Conservation (phyloP, 2,329 filamentous ascomycete genomes). For the Colletotrichum acutatum region DNA sequence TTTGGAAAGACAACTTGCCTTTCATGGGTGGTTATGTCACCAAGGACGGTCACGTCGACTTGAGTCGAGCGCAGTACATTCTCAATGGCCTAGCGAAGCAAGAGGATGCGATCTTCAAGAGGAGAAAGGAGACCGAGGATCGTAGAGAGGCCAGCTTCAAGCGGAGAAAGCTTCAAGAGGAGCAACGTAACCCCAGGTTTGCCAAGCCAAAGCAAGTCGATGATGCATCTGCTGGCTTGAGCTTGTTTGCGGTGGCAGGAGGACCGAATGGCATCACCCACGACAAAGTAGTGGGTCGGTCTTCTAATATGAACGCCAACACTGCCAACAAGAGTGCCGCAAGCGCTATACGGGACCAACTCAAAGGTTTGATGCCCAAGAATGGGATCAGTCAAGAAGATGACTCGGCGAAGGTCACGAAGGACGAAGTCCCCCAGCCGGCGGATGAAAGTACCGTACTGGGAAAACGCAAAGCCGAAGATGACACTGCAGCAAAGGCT, state of each 20-base stretch:
- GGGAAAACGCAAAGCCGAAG: constrained; percentile 81
- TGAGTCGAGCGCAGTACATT: constrained; percentile 88
- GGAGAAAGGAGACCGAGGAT: constrained; percentile 87
- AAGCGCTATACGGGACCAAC: constrained; percentile 83
- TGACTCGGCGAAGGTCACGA: constrained; percentile 37
- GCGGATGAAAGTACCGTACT: constrained; percentile 59
- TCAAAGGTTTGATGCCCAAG: constrained; percentile 63
- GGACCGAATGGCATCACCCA: constrained; percentile 75
- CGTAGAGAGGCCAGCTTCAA: constrained; percentile 83
- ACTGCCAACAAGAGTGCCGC: constrained; percentile 94
- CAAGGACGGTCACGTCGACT: constrained; percentile 91
- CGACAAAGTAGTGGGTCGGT: constrained; percentile 76
- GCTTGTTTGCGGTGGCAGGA: constrained; percentile 45
- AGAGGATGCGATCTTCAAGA: constrained; percentile 92
- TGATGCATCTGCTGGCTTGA: constrained; percentile 37
- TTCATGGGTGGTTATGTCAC: constrained; percentile 96
- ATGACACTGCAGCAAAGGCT: constrained; percentile 70
- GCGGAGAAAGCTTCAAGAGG: constrained; percentile 78
- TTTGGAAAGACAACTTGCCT: constrained; percentile 94
- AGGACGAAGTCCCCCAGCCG: constrained; percentile 27
- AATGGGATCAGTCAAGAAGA: constrained; percentile 21
- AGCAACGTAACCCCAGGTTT: constrained; percentile 46
- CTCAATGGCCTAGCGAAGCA: constrained; percentile 89
- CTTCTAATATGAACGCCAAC: constrained; percentile 65
- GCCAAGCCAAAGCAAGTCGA: constrained; percentile 36